Conservation (phyloP, 257 asterid species). For the Buddleja alternifolia region DNA sequence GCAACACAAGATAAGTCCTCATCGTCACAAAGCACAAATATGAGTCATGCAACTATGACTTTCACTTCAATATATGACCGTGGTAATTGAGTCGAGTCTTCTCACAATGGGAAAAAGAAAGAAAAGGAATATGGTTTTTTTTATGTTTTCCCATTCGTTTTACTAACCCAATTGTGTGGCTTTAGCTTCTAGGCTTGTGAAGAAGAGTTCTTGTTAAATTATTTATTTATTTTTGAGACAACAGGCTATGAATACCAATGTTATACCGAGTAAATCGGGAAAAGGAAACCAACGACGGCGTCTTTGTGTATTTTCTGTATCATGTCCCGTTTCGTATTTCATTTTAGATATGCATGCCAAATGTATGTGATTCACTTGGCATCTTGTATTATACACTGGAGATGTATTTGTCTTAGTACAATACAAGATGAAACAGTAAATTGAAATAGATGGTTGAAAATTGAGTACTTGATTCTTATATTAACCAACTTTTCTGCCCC, state of each 20-base stretch:
- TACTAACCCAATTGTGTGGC: not conserved
- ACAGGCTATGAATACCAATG: no score
- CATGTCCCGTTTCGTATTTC: no score
- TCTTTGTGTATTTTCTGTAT: not conserved
- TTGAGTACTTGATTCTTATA: no score
- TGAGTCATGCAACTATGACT: slow-evolving; percentile 60
- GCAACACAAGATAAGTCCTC: slow-evolving; percentile 44
- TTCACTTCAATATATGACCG: slow-evolving; percentile 64
- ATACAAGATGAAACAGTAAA: no score
- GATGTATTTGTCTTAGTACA: no score
- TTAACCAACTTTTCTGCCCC: no score
- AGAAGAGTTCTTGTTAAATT: not conserved
- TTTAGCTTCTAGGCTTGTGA: not conserved
- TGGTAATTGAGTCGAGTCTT: slow-evolving; percentile 36
- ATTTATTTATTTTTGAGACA: not conserved
- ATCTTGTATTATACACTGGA: no score
- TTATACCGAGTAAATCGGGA: not conserved
- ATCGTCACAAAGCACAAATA: slow-evolving; percentile 36
- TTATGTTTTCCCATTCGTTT: not conserved
- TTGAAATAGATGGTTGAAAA: no score
- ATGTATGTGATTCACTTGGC: no score
- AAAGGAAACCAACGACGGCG: not conserved
- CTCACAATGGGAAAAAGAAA: not conserved
- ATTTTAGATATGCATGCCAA: no score
- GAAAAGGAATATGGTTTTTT: no score